Base-by-base conservation (phyloP, 2,329 filamentous ascomycete species). In the Zopfia rhizophila region DNA sequence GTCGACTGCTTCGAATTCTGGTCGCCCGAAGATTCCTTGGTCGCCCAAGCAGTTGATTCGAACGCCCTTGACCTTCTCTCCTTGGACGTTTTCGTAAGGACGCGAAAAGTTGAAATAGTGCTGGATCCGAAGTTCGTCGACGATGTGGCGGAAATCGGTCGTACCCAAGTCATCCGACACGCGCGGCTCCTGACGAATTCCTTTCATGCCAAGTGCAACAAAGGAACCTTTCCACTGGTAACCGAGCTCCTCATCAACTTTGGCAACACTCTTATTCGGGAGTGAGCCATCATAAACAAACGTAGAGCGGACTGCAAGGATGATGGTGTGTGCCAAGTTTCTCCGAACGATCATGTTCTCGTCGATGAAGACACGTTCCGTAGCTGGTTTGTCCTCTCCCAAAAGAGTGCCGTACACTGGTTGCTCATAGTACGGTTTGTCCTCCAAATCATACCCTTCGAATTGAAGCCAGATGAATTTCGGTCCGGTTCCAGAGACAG, bases 11-110 rank as follows among this genome's bases (percentile, higher is more conserved):
- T 55, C 48, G 25, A 43, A 48, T 13, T 37, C 17, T 11, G 40
- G 38, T 6, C 37, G 42, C 6, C 39, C 17, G 14, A 41, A 13
- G 16, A 39, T 32, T 8, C 47, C 25, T 13, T 37, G 28, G 28
- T 56, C 49, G 12, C 44, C 49, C 12, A 36, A 5, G 22, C 52
- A 58, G 21, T 52, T 54, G 28, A 58, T 42, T 7, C 38, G 43
- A 10, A 58, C 55, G n/a, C 35, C 48, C 23, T 48, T 35, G 12
- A 54, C 21, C 29, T 28, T 33, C 13, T 22, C 14, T 5, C 2
- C 11, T 6, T 12, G 38, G 23, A 3, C 24, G n/a, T n/a, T 27
- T 14, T 36, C 29, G 16, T 17, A 28, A 10, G 10, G 12, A 21
- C 14, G 21, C 13, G 17, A 17, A 13, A 3, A 22, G 12, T 13